Evolutionary conservation across 2,329 filamentous ascomycete species (phyloP).

Genomic region (Gremmenia infestans): DNA sequence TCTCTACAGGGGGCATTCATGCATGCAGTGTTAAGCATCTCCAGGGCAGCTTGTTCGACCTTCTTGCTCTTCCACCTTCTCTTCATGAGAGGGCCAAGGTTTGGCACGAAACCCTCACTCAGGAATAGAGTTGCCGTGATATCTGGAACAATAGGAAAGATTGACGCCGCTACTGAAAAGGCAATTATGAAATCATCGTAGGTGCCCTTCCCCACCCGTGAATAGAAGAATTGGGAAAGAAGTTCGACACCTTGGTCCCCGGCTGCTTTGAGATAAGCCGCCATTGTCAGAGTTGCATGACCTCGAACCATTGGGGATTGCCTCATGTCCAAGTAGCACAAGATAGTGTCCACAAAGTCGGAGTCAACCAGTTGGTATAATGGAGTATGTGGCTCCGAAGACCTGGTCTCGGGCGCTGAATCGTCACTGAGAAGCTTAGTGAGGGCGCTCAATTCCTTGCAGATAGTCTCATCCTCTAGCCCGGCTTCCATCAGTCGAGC

Average conservation of each 20-base stretch:
- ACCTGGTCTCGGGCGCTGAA: constrained; percentile 19
- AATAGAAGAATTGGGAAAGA: constrained; percentile 70
- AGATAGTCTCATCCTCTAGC: constrained; percentile 71
- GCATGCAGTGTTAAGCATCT: constrained; percentile 88
- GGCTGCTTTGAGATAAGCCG: constrained; percentile 77
- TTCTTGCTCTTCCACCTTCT: constrained; percentile 78
- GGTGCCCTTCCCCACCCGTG: constrained; percentile 65
- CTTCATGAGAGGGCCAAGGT: constrained; percentile 70
- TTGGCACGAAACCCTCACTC: constrained; percentile 78
- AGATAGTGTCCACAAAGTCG: constrained; percentile 76
- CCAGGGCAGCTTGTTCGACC: constrained; percentile 79
- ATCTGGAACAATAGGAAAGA: constrained; percentile 80
- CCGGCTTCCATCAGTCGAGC: constrained; percentile 89
- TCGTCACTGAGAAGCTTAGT: constrained; percentile 56
- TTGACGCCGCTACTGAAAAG: constrained; percentile 83
- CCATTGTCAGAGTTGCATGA: constrained; percentile 76
- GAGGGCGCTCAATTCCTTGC: constrained; percentile 51
- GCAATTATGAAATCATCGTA: constrained; percentile 87
- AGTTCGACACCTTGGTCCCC: constrained; percentile 64
- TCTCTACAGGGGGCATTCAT: constrained; percentile 79
- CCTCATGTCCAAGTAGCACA: constrained; percentile 83
- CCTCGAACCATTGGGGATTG: constrained; percentile 67
- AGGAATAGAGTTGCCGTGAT: constrained; percentile 76
- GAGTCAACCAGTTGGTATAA: constrained; percentile 56
- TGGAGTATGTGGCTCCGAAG: constrained; percentile 32